Conservation (phyloP, 371 early-diverging fungal genomes). For the Apophysomyces sp. region DNA sequence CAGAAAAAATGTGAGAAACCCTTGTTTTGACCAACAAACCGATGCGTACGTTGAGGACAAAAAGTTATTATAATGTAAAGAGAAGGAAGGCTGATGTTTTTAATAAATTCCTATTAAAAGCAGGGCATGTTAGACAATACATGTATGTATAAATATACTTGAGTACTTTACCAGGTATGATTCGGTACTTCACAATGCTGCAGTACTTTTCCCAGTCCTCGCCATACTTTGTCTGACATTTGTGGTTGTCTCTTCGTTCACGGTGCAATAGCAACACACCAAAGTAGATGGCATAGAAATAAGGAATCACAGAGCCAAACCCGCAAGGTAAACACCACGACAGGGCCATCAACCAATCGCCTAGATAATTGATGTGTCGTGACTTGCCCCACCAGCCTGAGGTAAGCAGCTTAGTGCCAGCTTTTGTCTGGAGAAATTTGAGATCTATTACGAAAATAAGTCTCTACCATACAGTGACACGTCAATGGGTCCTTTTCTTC, state of each 20-base stretch:
- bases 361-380: constrained; percentile 91
- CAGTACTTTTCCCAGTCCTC: constrained; percentile 92
- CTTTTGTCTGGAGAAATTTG: constrained; percentile 78
- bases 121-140: background rate
- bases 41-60: background rate
- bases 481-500: constrained; percentile 2
- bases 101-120: constrained; percentile 12
- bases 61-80: background rate
- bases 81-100: no score
- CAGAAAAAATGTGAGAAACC: background rate
- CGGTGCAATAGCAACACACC: constrained; percentile 87
- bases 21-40: background rate
- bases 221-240: constrained; percentile 89
- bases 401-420: constrained; percentile 79
- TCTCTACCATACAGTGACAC: background rate
- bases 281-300: constrained; percentile 93
- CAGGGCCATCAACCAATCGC: constrained; percentile 86
- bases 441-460: constrained; percentile 46
- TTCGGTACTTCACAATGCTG: constrained; percentile 76
- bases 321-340: constrained; percentile 79
- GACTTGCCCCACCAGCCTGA: constrained; percentile 95
- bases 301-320: constrained; percentile 73
- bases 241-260: constrained; percentile 84
- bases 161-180: constrained; percentile 71
- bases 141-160: background rate